Base-by-base conservation (phyloP, 805 yeast species). In the Metschnikowia baotianmanensis region DNA sequence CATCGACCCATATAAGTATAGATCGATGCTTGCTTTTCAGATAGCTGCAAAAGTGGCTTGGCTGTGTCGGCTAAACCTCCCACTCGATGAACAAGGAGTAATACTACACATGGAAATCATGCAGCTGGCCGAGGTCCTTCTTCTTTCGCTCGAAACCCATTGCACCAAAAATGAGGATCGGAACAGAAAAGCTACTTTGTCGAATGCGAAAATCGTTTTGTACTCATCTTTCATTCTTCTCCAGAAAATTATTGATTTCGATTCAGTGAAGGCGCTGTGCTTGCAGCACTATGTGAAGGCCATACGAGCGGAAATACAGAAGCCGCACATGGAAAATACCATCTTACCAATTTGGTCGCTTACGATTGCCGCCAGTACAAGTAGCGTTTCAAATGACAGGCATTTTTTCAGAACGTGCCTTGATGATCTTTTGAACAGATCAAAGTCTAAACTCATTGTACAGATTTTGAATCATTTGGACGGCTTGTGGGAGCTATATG, bases 1-100 rank as follows among this genome's bases (percentile, higher is more conserved):
- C 20, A 38, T 27, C 9, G 42, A 42, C 13, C 42, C 33, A 9
- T 34, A 36, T 22, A 41, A 45, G 17, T 30, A 29, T 15, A 33
- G 46, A 23, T 43, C 53, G 6, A 34, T 47, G 37, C 36, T 46
- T 5, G 48, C 51, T 4, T 49, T 49, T 19, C 50, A 42, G 29
- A 42, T 49, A 18, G 53, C 53, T 12, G 49, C 53, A 18, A 49
- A 49, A 26, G 36, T 47, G 31, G 45, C 53, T 4, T 49, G 53
- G 53, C 51, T 49, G 53, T 47, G 51, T 27, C 42, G 53, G 3
- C 45, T 49, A 11, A 38, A 35, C 2, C 42, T 38, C 21, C 48
- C 47, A 9, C 36, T 44, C 6, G 29, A 29, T 10, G 28, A 31
- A 4, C 20, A 25, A 4, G 45, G 39, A 10, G 34, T 23, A 2